These are phyloP conservation scores for Colletotrichum tamarilloi DNA, from an alignment of 2,329 filamentous ascomycete genomes.

Conservation along the genomic window DNA sequence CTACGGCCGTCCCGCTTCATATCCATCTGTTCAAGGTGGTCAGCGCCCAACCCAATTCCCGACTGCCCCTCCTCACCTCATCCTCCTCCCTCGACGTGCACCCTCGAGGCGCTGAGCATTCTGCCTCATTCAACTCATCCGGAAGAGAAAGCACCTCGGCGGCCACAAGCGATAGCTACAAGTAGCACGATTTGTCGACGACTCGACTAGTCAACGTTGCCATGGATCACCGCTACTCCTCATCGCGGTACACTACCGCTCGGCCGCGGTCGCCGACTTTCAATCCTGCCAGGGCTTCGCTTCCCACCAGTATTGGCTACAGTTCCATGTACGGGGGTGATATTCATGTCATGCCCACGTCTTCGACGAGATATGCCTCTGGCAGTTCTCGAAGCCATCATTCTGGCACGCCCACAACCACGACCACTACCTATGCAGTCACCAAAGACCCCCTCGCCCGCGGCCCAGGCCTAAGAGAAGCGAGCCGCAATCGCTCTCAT, in stretches of 20 bases:
- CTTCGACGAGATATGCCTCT: conserved; percentile 47
- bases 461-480: conserved; percentile 59
- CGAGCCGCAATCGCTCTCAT: conserved; percentile 53
- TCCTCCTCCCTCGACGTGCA: conserved; percentile 3
- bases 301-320: conserved; percentile 63
- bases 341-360: conserved; percentile 63
- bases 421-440: conserved; percentile 67
- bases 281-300: conserved; percentile 64
- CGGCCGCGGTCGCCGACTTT: conserved; percentile 53
- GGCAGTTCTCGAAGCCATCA: conserved; percentile 34
- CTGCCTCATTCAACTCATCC: not conserved
- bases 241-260: conserved; percentile 32
- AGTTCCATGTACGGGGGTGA: conserved; percentile 63
- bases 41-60: conserved; percentile 23
- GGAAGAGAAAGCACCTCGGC: not conserved
- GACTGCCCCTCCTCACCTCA: not conserved
- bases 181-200: conserved; percentile 9
- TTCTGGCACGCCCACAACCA: conserved; percentile 41
- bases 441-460: conserved; percentile 62
- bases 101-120: not conserved
- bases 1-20: conserved; percentile 21
- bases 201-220: conserved; percentile 23
- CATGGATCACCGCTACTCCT: conserved; percentile 37
- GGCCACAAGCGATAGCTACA: not conserved
- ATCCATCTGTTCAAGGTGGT: conserved; percentile 1